A percentile compares a stretch with the other conserved stretches of the same genome.
Evolutionary conservation across 805 yeast species (phyloP).

Genomic region (Candida silvicultrix): DNA sequence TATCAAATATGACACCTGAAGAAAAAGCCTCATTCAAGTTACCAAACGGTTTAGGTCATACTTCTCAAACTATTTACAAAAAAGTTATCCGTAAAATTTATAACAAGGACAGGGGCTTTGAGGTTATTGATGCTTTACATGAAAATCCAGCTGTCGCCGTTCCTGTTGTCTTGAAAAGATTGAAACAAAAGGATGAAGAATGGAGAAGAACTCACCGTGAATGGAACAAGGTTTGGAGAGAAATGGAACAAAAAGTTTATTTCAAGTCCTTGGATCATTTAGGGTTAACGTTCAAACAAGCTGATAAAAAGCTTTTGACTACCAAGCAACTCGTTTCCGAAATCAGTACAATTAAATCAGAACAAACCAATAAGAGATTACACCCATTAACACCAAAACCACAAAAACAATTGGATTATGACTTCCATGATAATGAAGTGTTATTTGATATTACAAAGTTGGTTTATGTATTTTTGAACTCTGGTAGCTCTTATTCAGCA

Average conservation of each 20-base stretch:
- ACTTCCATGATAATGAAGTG: constrained; percentile 59
- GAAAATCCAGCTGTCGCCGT: constrained; percentile 94
- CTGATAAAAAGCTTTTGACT: constrained; percentile 88
- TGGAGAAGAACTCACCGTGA: constrained; percentile 98
- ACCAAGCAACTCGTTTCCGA: constrained; percentile 88
- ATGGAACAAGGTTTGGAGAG: constrained; percentile 99
- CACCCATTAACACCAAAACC: constrained; percentile 86
- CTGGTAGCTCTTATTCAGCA: constrained; percentile 68
- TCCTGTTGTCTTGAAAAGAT: constrained; percentile 84
- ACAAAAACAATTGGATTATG: constrained; percentile 62
- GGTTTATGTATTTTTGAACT: constrained; percentile 57
- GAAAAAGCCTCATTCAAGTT: constrained; percentile 82
- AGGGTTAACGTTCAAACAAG: constrained; percentile 93
- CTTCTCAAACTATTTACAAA: constrained; percentile 85
- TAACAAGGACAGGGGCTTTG: constrained; percentile 92
- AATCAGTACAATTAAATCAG: constrained; percentile 86
- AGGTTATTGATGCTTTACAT: constrained; percentile 92
- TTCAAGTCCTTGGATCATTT: constrained; percentile 91
- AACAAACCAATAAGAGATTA: constrained; percentile 78
- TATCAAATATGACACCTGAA: constrained; percentile 87
- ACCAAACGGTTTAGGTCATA: constrained; percentile 91
- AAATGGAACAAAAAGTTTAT: constrained; percentile 91
- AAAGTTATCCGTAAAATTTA: constrained; percentile 89
- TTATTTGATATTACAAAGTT: constrained; percentile 69
- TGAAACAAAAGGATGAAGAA: constrained; percentile 97